Percentiles rank a stretch among this genome's conserved stretches.
Evolutionary conservation across 73 alveolate genomes (phyloP).

Genomic region (Blepharisma stoltei): DNA sequence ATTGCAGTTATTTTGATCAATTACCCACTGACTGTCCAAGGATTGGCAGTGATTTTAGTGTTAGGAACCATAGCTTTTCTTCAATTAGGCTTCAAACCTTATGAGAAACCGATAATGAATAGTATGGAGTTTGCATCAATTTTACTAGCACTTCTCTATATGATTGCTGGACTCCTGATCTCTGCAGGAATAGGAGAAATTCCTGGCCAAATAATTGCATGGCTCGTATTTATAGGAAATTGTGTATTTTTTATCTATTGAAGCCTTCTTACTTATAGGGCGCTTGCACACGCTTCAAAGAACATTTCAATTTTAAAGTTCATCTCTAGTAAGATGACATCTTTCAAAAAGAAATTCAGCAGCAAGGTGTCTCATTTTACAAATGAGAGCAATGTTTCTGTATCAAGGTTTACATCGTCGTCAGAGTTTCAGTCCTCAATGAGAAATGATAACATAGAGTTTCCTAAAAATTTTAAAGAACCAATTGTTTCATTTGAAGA

Average conservation of each 20-base stretch:
- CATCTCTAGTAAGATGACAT: no score
- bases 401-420: no score
- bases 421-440: no score
- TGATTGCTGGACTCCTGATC: background rate
- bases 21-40: conserved; percentile 5
- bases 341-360: no score
- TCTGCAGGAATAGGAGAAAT: background rate
- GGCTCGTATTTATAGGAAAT: background rate
- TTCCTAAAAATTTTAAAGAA: no score
- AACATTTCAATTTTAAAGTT: no score
- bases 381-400: no score
- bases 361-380: no score
- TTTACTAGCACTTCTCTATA: background rate
- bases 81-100: conserved; percentile 1
- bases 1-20: background rate
- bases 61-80: background rate
- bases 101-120: background rate
- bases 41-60: background rate
- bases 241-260: conserved; percentile 1
- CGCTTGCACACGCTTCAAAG: no score
- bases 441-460: no score
- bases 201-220: background rate
- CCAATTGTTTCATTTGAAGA: no score
- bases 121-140: background rate
- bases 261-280: no score